Conservation (phyloP, 2,329 filamentous ascomycete genomes). For the Pezicula rhizophila region DNA sequence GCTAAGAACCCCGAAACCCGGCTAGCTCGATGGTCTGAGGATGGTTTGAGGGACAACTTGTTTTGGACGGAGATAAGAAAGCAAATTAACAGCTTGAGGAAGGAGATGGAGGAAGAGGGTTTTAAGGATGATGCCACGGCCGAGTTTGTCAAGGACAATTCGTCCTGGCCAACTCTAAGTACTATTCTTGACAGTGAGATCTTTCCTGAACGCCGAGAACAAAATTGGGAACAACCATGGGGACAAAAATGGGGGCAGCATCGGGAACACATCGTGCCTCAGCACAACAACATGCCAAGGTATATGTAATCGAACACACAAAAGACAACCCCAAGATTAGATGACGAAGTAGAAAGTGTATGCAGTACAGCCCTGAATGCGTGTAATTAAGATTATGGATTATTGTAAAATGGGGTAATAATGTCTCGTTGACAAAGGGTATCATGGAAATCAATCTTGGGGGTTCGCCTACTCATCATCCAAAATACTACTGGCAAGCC, state of each 20-base stretch:
- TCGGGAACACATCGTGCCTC: neutral
- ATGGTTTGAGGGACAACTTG: constrained; percentile 43
- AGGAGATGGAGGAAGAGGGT: constrained; percentile 45
- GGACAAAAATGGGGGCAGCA: neutral
- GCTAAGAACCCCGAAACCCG: constrained; percentile 15
- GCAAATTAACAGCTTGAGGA: constrained; percentile 53
- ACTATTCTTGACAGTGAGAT: constrained; percentile 8
- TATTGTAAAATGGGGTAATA: constrained; percentile 9
- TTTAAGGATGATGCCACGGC: constrained; percentile 8
- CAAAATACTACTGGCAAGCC: constrained; percentile 79
- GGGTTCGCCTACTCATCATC: constrained; percentile 61
- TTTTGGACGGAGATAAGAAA: constrained; percentile 59
- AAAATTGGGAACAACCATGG: neutral
- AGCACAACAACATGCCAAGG: constrained; percentile 7
- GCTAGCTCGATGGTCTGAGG: constrained; percentile 19
- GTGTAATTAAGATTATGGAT: constrained; percentile 12
- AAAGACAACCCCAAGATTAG: neutral
- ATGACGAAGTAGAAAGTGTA: neutral
- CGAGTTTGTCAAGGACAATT: constrained; percentile 1
- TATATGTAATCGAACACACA: constrained; percentile 5
- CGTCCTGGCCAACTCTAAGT: constrained; percentile 13
- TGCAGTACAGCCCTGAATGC: too few relatives aligned
- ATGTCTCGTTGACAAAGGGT: constrained; percentile 13
- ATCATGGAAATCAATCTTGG: constrained; percentile 13
- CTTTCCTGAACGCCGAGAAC: neutral